Evolutionary conservation across 148 eudicot genomes (phyloP), one percentile per base, ranked within the genome.

Genomic region (Fagopyrum homotropicum): DNA sequence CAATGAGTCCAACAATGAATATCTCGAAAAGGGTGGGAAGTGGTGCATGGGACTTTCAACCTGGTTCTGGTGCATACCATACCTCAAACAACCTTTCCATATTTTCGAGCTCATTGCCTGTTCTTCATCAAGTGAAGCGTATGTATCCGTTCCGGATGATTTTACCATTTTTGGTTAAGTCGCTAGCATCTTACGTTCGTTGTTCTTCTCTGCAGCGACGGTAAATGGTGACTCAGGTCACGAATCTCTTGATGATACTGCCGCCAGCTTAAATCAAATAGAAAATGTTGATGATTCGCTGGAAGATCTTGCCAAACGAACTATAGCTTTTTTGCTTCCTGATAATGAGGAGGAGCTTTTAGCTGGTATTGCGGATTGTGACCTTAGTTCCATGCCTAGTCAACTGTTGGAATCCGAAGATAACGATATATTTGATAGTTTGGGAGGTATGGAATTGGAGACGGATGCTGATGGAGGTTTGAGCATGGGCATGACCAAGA

Each of bases 381-480:
- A 88, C 60, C 81, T 84, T 69, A 71, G 76, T 80, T 76, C 84
- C 43, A 54, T 82, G 70, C 83, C 86, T 70, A 83, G 74, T 81
- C 90, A 81, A 71, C n/a, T 81, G 43, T 97, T 90, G 50, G 97
- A 91, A 55, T 51, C 77, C 72, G 98, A 91, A 77, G 95, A 92
- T 51, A 82, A 79, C 80, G 97, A 94, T 81, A 78, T 94, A 57
- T 94, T 93, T 70, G 93, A 90, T 46, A 90, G 88, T 79, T 82
- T 93, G 78, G 98, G 98, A 54, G 98, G 98, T 45, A 80, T 93
- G 89, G 98, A 93, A 81, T 75, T 93, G 81, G 98, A 91, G 70
- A 81, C 85, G 63, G 97, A 88, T 73, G 45, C 51, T 29, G 89
- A 77, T 45, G 94, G 89, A 12, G 82, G 79, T 60, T 69, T 87